Percentiles rank a stretch among this genome's conserved stretches.
Evolutionary conservation across 1,284 basidiomycete genomes (phyloP).

Genomic region (Cutaneotrichosporon sp.): DNA sequence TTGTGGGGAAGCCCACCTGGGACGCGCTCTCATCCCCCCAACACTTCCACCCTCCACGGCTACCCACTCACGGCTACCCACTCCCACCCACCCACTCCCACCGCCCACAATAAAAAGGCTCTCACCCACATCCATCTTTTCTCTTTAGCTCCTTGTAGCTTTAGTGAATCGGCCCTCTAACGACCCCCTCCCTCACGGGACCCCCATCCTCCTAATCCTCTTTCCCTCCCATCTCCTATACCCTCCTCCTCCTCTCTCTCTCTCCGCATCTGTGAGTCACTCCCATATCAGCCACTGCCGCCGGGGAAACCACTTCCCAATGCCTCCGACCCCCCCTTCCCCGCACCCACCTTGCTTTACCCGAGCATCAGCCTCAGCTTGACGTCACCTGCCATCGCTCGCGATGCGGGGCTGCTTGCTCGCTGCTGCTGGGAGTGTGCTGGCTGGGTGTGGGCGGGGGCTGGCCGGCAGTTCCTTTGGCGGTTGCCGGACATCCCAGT

Average conservation of each 20-base stretch:
- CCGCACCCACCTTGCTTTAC: not conserved
- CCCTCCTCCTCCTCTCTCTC: conserved; percentile 4
- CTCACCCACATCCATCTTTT: conserved; percentile 2
- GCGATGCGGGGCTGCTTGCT: not conserved
- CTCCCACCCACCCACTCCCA: not conserved
- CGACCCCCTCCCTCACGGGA: conserved; percentile 12
- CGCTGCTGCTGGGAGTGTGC: too few species aligned
- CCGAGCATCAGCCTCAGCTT: not conserved
- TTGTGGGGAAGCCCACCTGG: not conserved
- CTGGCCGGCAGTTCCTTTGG: not conserved
- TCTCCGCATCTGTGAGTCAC: conserved; percentile 16
- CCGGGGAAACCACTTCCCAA: conserved; percentile 10
- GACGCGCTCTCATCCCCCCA: not conserved
- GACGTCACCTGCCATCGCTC: not conserved
- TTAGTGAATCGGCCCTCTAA: conserved; percentile 20
- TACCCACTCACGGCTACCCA: not conserved
- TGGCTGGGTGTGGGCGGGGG: too few species aligned
- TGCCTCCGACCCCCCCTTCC: conserved; percentile 9
- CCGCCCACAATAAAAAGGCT: not conserved
- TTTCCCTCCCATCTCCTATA: conserved; percentile 5
- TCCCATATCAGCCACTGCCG: not conserved
- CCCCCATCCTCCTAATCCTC: conserved; percentile 11
- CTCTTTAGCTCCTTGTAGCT: conserved; percentile 26
- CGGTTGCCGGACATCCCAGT: not conserved
- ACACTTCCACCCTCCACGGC: not conserved